Evolutionary conservation across 2,329 filamentous ascomycete genomes (phyloP), one percentile per base, ranked within the genome.

Genomic region (Fusarium graminum): DNA sequence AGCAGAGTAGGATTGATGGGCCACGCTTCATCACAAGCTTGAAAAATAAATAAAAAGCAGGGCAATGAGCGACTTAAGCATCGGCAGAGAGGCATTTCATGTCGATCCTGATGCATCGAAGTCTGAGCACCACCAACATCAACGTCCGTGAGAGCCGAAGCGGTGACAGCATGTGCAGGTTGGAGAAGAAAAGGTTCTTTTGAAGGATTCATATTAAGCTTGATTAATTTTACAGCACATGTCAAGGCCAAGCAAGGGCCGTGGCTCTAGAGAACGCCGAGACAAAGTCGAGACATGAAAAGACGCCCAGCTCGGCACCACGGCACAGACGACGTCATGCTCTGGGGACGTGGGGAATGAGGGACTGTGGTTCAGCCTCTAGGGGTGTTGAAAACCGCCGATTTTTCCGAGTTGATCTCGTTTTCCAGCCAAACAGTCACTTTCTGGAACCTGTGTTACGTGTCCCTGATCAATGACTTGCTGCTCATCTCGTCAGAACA

Each of bases 251-350:
- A 34, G 53, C 9, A 22, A 34, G 53, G 47, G 47, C 58, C 58
- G 65, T 69, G 63, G 52, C 52, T 52, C 52, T 67, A 68, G 25
- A 62, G 19, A 57, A 41, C 22, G 45, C 59, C 38, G 39, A 51
- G 50, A 66, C 63, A 58, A 32, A 68, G 42, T 52, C 47, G 53
- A 49, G 52, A 54, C 40, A 61, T 53, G 50, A 61, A 40, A 43
- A 50, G 39, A 52, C 58, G 42, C 51, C 58, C 65, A 65, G 55
- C 65, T 69, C 70, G 70, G 70, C 64, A 72, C 34, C 59, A 32
- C 70, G 70, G 70, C 70, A 72, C 70, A 68, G 44, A 47, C 70
- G 63, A 72, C 70, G 70, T 72, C 70, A 72, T 72, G 52, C 52
- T 38, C 36, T 61, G 49, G 58, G 59, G 30, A 49, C 54, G 66